These are phyloP conservation scores for Aspergillus fischeri DNA, from an alignment of 2,329 filamentous ascomycete genomes.

Conservation along the genomic window DNA sequence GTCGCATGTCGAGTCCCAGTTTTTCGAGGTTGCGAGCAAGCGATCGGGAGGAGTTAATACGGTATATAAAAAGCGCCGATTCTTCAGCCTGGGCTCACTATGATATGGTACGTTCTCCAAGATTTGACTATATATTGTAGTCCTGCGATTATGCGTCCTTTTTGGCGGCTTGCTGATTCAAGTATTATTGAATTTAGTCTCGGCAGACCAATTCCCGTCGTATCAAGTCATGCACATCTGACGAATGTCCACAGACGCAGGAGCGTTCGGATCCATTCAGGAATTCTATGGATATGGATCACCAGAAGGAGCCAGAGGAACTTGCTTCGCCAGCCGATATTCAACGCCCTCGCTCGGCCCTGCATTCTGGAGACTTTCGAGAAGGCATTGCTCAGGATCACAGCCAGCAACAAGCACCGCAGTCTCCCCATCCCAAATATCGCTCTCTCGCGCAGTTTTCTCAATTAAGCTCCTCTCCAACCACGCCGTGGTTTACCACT, in stretches of 20 bases:
- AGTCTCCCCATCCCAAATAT: constrained; percentile 17
- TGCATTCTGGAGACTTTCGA: constrained; percentile 61
- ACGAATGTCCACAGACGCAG: constrained; percentile 16
- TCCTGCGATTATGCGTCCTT: not conserved
- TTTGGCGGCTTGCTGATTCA: not conserved
- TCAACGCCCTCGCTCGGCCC: constrained; percentile 72
- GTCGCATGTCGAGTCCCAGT: constrained; percentile 10
- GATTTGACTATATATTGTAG: not conserved
- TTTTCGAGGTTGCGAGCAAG: constrained; percentile 25
- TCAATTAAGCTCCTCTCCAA: constrained; percentile 47
- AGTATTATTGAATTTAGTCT: not conserved
- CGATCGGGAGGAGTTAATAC: constrained; percentile 75
- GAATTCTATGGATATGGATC: constrained; percentile 10
- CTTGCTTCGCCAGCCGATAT: constrained; percentile 61
- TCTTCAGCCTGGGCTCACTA: constrained; percentile 69
- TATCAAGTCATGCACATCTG: constrained; percentile 1
- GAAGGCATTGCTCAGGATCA: constrained; percentile 36
- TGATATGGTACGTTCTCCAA: constrained; percentile 51
- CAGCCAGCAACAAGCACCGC: constrained; percentile 24
- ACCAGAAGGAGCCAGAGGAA: constrained; percentile 36
- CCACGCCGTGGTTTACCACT: constrained; percentile 52
- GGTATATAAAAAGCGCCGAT: constrained; percentile 74
- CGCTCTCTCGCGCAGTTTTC: constrained; percentile 11
- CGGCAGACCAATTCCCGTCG: not conserved
- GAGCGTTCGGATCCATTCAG: constrained; percentile 10